Conservation (phyloP, 306 rosid genomes). For the Sicyos edulis region DNA sequence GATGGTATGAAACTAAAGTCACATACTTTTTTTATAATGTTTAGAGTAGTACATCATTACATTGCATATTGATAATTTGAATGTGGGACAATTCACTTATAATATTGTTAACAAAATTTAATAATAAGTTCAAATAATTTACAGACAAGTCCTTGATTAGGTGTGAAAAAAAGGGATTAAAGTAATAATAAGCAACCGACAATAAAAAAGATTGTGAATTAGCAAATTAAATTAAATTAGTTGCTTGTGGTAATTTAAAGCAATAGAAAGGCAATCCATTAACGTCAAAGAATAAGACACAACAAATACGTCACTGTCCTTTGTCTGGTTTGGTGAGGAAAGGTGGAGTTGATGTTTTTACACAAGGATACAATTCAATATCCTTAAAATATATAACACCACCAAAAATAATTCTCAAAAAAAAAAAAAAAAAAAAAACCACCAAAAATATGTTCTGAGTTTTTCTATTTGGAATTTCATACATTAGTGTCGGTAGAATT, state of each 20-base stretch:
- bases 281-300: constrained; percentile 10
- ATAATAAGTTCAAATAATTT: not conserved
- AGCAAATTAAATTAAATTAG: not conserved
- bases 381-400: not conserved
- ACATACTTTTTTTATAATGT: too few species aligned
- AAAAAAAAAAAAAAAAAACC: too few species aligned
- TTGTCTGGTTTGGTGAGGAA: not conserved
- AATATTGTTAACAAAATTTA: too few species aligned
- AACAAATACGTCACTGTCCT: not conserved
- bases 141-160: not conserved
- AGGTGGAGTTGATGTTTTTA: not conserved
- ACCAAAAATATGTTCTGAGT: not conserved
- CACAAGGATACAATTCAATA: not conserved
- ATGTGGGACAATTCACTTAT: too few species aligned
- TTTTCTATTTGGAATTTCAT: not conserved
- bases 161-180: not conserved
- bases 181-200: not conserved
- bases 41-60: too few species aligned
- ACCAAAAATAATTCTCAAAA: too few species aligned
- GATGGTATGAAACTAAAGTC: too few species aligned
- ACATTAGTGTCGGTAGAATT: not conserved
- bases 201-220: not conserved
- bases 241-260: not conserved
- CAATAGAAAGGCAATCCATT: not conserved
- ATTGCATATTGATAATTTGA: too few species aligned